A percentile compares a stretch with the other conserved stretches of the same genome.
phyloP scores from a whole-genome alignment of 768 basidiomycete species.

The Mycena sanguinolenta region DNA sequence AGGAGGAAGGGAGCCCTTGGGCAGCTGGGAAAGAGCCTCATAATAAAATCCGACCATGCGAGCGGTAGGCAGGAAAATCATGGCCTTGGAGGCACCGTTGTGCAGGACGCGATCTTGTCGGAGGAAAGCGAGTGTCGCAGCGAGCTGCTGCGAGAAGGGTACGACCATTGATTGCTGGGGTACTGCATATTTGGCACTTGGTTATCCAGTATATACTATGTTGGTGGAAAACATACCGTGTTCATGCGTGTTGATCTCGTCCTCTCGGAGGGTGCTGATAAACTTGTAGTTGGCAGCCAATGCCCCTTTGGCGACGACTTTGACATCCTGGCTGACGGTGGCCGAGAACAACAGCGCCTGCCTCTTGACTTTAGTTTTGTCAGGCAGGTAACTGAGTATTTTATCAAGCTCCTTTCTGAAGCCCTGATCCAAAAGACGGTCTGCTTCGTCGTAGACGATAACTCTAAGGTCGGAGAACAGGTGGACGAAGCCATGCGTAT shows the following conservation, averaged over 20 bases:
- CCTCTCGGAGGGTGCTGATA: slow-evolving; percentile 68
- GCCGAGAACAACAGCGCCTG: slow-evolving; percentile 82
- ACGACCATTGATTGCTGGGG: slow-evolving; percentile 61
- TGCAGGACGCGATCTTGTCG: slow-evolving; percentile 49
- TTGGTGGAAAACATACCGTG: slow-evolving; percentile 56
- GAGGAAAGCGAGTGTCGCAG: slow-evolving; percentile 56
- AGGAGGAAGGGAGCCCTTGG: slow-evolving; percentile 46
- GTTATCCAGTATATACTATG: not conserved
- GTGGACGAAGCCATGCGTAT: slow-evolving; percentile 49
- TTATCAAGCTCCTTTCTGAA: slow-evolving; percentile 78
- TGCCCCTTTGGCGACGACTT: slow-evolving; percentile 51
- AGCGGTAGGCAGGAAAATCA: slow-evolving; percentile 80
- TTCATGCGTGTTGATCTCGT: slow-evolving; percentile 73
- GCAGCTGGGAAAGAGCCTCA: slow-evolving; percentile 32
- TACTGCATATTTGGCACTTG: slow-evolving; percentile 44
- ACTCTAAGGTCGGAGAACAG: slow-evolving; percentile 56
- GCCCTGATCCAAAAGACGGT: slow-evolving; percentile 80
- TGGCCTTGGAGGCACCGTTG: slow-evolving; percentile 55
- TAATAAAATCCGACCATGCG: slow-evolving; percentile 45
- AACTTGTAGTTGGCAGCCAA: slow-evolving; percentile 54
- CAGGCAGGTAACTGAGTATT: slow-evolving; percentile 61
- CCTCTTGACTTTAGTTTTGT: slow-evolving; percentile 63
- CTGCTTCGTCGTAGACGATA: slow-evolving; percentile 81
- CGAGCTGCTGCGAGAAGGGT: slow-evolving; percentile 56
- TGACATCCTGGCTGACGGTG: slow-evolving; percentile 79